Conservation (phyloP, 768 basidiomycete species). For the Boletus rufocinnamomeus region DNA sequence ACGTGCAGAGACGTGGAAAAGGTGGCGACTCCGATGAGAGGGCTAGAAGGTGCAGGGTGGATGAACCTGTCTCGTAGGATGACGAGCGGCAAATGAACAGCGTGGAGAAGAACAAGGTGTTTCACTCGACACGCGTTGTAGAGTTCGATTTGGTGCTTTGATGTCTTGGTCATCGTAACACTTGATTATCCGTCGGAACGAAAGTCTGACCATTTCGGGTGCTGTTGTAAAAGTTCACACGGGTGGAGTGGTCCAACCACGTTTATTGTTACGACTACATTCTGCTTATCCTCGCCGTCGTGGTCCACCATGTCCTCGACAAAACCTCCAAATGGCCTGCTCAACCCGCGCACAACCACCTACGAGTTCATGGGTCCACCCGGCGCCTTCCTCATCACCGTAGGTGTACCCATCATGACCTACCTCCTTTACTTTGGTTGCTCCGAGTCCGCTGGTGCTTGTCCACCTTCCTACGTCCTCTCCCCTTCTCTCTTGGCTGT, state of each 20-base stretch:
- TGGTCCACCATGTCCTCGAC: constrained; percentile 21
- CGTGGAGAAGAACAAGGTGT: background rate
- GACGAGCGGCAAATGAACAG: background rate
- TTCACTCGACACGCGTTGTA: background rate
- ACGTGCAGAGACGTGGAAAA: constrained; percentile 84
- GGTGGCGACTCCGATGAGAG: constrained; percentile 36
- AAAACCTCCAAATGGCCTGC: constrained; percentile 33
- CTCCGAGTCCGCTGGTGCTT: constrained; percentile 68
- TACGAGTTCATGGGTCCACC: constrained; percentile 86
- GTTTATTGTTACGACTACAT: background rate
- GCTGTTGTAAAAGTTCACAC: constrained; percentile 9
- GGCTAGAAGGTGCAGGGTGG: background rate
- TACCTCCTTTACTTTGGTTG: constrained; percentile 81
- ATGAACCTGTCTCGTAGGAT: background rate
- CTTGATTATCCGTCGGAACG: no score
- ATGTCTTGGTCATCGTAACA: no score
- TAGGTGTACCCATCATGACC: constrained; percentile 68
- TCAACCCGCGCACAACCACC: constrained; percentile 69
- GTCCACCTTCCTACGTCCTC: constrained; percentile 53
- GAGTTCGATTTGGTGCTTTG: background rate
- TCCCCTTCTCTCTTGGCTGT: constrained; percentile 38
- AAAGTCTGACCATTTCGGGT: background rate
- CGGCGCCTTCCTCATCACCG: constrained; percentile 69
- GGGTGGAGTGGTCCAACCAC: background rate
- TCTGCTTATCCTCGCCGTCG: background rate